Evolutionary conservation across 306 rosid species (phyloP), one percentile per base, ranked within the genome.

Genomic region (Vicia villosa): DNA sequence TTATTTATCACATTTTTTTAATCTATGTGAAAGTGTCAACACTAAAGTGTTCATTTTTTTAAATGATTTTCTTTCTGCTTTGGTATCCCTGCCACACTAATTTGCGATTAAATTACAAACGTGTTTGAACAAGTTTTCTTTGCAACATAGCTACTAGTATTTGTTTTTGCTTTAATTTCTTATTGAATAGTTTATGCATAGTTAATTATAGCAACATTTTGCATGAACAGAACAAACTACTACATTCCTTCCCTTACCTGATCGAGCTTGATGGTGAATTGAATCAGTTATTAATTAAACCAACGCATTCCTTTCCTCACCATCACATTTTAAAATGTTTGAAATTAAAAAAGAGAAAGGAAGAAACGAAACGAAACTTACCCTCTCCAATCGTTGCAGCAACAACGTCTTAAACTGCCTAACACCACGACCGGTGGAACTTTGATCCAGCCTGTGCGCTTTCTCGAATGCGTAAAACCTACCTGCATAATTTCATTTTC

Each of bases 401-500:
- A 90, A 79, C 65, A 75, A 41, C 5, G 98, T 94, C 84, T 94
- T 91, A 30, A 94, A 94, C 88, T 94, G 98, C 84, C 98, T 80
- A 28, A 94, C 98, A 24, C 98, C 98, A 76, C 98, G 96, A 30
- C 97, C 97, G 26, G 77, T 88, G 0, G 97, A 94, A 86, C 85
- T 86, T 22, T 77, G 86, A 72, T 94, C 98, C 81, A 94, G 66
- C 84, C 98, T 77, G 66, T 90, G 97, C 14, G 98, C 97, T 84
- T 94, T 94, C 84, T 94, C 97, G 42, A 94, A 94, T 40, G 98
- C 98, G 28, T 90, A 90, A 84, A 94, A 91, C 63, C 98, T 91
- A 83, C 98, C 98, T 90, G 72, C 63, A 72, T 50, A 22, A 11
- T 43, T 32, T 36, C 20, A 21, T 36, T 37, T 59, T 71, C 1